Base-by-base conservation (phyloP, 1,139 yeast species). In the Kurtzmaniella quercitrusa region DNA sequence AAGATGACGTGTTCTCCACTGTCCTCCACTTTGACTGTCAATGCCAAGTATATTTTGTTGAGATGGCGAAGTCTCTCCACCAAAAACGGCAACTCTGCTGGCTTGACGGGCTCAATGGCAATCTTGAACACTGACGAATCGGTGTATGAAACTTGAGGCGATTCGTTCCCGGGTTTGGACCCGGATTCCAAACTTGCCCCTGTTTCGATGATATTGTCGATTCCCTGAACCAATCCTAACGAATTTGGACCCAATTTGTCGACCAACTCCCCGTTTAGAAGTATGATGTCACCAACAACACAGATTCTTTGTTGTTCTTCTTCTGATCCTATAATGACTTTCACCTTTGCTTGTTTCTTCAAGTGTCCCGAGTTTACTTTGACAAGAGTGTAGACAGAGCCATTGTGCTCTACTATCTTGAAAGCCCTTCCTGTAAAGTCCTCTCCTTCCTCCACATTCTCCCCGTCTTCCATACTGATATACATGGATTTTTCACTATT, bases 1-100 rank as follows among this genome's bases (percentile, higher is more conserved):
- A 82, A 58, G 1, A 94, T 59, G 0, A 83, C 81, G 59, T 85
- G 89, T 55, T 91, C 98, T 1, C 98, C 97, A 45, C 91, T 85
- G 52, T 87, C 95, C 59, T 89, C 96, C 1, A 86, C 91, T 49
- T 76, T 80, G 7, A 88, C 68, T 24, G 74, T 73, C 33, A 82
- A 71, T 6, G 91, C 81, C 12, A 86, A 74, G 56, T 87, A 91
- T 1, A 84, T 68, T 50, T 77, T 80, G 50, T 77, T 77, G 21
- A 85, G 68, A 46, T 73, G 77, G 48, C 85, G 70, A 41, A 93
- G 65, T 0, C 91, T 90, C 16, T 79, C 83, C 14, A 85, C 66
- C 56, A 91, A 69, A 48, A 77, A 76, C 0, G 95, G 94, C 19
- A 87, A 65, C 45, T 91, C 95, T 0, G 88, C 75, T 0, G 96